These are phyloP conservation scores for Zygosaccharomyces rouxii DNA, from an alignment of 805 yeast species.

Conservation along the genomic window DNA sequence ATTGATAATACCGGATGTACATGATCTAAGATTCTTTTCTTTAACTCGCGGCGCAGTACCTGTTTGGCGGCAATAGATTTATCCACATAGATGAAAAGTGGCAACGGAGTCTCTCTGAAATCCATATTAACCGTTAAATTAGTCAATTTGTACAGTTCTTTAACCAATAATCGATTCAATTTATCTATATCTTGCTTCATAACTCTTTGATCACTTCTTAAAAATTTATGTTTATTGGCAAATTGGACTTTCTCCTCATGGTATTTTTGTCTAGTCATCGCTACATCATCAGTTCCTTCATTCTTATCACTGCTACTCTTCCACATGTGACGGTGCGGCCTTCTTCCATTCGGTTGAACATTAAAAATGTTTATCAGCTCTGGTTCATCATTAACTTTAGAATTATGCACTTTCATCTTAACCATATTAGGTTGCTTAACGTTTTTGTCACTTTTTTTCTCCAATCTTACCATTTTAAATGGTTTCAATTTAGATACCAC, in stretches of 20 bases:
- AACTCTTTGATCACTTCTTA: conserved; percentile 26
- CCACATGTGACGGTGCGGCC: conserved; percentile 1
- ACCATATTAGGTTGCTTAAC: conserved; percentile 65
- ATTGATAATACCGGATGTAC: conserved; percentile 26
- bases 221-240: conserved; percentile 25
- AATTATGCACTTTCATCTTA: conserved; percentile 32
- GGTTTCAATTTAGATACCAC: conserved; percentile 38
- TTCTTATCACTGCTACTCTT: neutral
- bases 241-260: conserved; percentile 16
- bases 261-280: conserved; percentile 14
- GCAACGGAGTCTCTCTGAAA: conserved; percentile 18
- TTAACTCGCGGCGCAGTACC: conserved; percentile 18
- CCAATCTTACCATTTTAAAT: conserved; percentile 48
- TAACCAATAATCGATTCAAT: conserved; percentile 21
- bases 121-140: conserved; percentile 23
- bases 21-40: conserved; percentile 21
- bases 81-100: conserved; percentile 28
- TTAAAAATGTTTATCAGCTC: conserved; percentile 27
- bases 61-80: conserved; percentile 17
- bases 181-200: conserved; percentile 22
- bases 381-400: conserved; percentile 30
- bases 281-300: conserved; percentile 5
- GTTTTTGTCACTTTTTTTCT: conserved; percentile 78
- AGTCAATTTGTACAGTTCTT: conserved; percentile 24
- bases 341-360: conserved; percentile 9